These are phyloP conservation scores for Colletotrichum tropicale DNA, from an alignment of 2,329 filamentous ascomycete species.

Conservation along the genomic window DNA sequence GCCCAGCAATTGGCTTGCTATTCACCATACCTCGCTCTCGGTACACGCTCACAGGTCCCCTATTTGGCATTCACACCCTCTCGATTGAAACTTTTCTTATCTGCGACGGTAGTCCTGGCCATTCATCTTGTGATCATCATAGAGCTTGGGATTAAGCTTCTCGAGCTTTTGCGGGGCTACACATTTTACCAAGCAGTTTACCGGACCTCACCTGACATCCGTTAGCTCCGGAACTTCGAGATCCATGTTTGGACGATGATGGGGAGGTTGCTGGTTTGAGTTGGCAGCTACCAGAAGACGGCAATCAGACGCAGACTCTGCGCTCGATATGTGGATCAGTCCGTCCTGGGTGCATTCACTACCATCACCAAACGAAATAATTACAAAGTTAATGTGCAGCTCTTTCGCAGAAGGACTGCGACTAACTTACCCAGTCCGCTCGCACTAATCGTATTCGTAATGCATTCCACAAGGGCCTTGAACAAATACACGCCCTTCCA, in stretches of 20 bases:
- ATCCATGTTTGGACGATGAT: neutral
- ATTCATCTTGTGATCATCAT: neutral
- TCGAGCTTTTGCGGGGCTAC: neutral
- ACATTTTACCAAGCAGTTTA: rapidly evolving
- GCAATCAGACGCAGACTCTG: neutral
- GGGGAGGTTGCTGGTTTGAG: neutral
- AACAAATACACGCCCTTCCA: rapidly evolving
- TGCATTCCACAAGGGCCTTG: neutral
- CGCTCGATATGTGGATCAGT: neutral
- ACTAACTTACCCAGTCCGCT: rapidly evolving
- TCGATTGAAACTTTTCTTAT: neutral
- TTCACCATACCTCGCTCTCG: neutral
- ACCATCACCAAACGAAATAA: rapidly evolving
- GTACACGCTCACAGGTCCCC: neutral
- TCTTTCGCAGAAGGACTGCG: rapidly evolving
- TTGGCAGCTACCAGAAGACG: neutral
- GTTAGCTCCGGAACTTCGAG: neutral
- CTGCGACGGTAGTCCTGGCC: neutral
- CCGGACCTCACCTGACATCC: neutral
- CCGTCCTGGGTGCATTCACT: neutral
- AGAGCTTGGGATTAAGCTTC: neutral
- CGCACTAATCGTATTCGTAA: neutral
- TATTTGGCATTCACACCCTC: neutral
- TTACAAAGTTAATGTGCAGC: neutral
- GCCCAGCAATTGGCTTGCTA: rapidly evolving